Evolutionary conservation across 768 basidiomycete genomes (phyloP), one percentile per base, ranked within the genome.

Genomic region (Tricholoma matsutake): DNA sequence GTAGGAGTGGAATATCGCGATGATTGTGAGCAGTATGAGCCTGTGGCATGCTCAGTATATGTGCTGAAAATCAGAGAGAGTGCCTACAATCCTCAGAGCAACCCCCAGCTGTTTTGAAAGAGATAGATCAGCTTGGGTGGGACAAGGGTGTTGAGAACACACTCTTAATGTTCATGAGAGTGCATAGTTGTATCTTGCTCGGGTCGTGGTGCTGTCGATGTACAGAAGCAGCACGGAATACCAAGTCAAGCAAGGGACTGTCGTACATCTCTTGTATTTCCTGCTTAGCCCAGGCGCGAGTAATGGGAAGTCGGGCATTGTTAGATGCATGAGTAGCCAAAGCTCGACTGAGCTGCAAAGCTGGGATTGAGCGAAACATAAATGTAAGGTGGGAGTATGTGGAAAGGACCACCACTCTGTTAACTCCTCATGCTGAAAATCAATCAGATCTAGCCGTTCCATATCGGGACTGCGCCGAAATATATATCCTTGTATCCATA

Each of bases 81-180:
- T 54, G 70, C 89, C 69, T 72, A 92, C 96, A 98, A 70, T 98
- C 95, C 77, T 98, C 96, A 49, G 88, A 83, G 69, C 96, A 98
- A 59, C 96, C 96, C 34, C 96, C 96, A 65, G 92, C 95, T 96
- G 53, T 29, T 49, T 37, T 29, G 52, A 60, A 32, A 65, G 41
- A n/a, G 29, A 32, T 31, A 18, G 29, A 32, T 53, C 16, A 53
- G 51, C 51, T 18, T 18, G 16, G n/a, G 29, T 4, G 51, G 16
- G 16, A 32, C 3, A 53, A 18, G 72, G 67, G 66, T 60, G 67
- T 47, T 53, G 61, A n/a, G 35, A 61, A 81, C 89, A 65, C 74
- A 92, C 94, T 94, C 77, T 98, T 98, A 75, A 98, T 98, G 72
- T 98, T 98, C 91, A 98, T 94, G 31, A 98, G 82, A 4, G 96